Evolutionary conservation across 1,284 basidiomycete species (phyloP), one percentile per base, ranked within the genome.

Genomic region (Microstroma glucosiphilum): DNA sequence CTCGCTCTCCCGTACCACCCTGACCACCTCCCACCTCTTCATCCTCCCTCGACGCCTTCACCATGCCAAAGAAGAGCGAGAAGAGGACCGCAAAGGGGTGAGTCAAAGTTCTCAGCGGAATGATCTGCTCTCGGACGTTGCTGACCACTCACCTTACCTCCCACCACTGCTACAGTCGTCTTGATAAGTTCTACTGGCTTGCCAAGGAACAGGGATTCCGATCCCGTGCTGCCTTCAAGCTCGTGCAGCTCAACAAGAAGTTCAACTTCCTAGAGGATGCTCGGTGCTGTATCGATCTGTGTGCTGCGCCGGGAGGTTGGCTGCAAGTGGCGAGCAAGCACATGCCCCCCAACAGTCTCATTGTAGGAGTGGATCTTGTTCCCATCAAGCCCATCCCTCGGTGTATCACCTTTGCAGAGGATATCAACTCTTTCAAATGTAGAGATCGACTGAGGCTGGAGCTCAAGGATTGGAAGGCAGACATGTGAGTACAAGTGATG

Each of bases 391-490:
- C 94, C 48, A 92, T 99, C 61, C 94, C 93, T 57, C 87, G 90
- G 54, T 90, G 92, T 58, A 87, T 89, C 56, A 96, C 96, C 0
- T 96, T 97, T 77, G 86, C 91, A 43, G 85, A 92, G 64, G 96
- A 99, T 78, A 98, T 99, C 76, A 98, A 96, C 23, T 96, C 92
- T 3, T 83, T 88, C 11, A 86, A 89, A 65, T 99, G 96, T 81
- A 87, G 96, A 61, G 88, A 90, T 77, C 86, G 89, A 68, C 86
- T 99, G 60, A 87, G 91, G 57, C 83, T 83, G 46, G 91, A 96
- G 80, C 83, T 98, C 68, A 97, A 98, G 81, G 93, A 97, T 80
- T 98, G 96, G 94, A 96, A 93, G 81, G 96, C 96, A n/a, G 96
- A 99, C 79, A 86, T 98, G 76, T 78, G 58, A 59, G 76, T 67